Evolutionary conservation across 1,284 basidiomycete species (phyloP).

Genomic region (Amylostereum chailletii): DNA sequence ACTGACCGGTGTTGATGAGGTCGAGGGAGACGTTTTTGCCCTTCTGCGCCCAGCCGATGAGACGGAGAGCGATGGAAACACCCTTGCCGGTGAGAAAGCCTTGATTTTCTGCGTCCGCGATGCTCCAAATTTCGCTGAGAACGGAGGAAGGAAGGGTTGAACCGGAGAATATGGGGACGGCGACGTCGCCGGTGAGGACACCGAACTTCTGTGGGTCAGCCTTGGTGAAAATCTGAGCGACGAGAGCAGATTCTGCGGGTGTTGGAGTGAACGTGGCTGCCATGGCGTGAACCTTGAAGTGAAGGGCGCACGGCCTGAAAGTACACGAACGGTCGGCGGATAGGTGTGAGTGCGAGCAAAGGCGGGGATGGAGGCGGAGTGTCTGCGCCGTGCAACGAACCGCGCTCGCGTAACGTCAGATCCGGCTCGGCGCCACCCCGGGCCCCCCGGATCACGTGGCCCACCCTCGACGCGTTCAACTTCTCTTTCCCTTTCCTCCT

Average conservation of each 20-base stretch:
- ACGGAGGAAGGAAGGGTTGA: constrained; percentile 69
- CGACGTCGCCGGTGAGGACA: constrained; percentile 78
- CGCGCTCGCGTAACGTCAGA: no score
- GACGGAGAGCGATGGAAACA: constrained; percentile 77
- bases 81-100: constrained; percentile 85
- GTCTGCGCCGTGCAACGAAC: no score
- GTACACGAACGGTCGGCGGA: no score
- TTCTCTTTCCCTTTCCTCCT: neutral
- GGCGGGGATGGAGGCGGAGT: no score
- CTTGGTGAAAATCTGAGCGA: constrained; percentile 60
- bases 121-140: constrained; percentile 90
- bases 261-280: constrained; percentile 56
- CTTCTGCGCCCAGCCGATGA: constrained; percentile 91
- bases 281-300: constrained; percentile 31
- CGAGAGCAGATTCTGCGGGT: constrained; percentile 55
- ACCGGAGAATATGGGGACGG: constrained; percentile 73
- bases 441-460: no score
- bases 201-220: constrained; percentile 72
- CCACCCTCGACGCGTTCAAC: no score
- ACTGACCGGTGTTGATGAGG: constrained; percentile 60
- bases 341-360: no score
- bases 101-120: constrained; percentile 90
- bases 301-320: no score
- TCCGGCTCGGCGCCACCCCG: no score
- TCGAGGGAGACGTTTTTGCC: constrained; percentile 64